Evolutionary conservation across 164 flowering plant species (phyloP).

Genomic region (Magnolia officinalis): DNA sequence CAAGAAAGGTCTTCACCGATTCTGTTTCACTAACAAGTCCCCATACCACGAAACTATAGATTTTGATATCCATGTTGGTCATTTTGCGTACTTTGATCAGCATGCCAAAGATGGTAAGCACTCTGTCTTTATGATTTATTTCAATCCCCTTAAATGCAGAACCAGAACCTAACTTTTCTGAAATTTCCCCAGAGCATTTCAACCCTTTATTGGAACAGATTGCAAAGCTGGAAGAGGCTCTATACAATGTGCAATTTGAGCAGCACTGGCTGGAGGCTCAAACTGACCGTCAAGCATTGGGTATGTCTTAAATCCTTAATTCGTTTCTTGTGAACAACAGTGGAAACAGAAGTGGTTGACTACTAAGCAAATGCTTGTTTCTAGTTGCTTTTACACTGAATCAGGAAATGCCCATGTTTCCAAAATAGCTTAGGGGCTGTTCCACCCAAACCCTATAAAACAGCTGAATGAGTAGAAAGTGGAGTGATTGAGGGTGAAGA

Average conservation of each 20-base stretch:
- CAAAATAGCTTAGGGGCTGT: background rate
- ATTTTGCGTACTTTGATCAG: slow-evolving; percentile 47
- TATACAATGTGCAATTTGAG: slow-evolving; percentile 89
- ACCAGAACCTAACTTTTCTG: slow-evolving; percentile 5
- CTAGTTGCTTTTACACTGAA: background rate
- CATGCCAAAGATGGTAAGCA: slow-evolving; percentile 66
- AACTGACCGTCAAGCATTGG: slow-evolving; percentile 86
- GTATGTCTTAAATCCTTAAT: slow-evolving; percentile 31
- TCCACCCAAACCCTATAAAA: background rate
- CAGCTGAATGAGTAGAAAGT: too few species aligned
- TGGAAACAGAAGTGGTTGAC: background rate
- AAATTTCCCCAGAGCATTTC: slow-evolving; percentile 68
- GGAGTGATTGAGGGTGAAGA: too few species aligned
- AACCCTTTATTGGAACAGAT: slow-evolving; percentile 82
- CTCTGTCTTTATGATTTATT: background rate
- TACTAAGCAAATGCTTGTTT: background rate
- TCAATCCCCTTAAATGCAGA: background rate
- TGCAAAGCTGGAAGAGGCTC: slow-evolving; percentile 77
- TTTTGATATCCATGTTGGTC: slow-evolving; percentile 55
- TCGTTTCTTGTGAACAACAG: background rate
- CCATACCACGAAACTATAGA: slow-evolving; percentile 63
- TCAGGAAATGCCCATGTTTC: background rate
- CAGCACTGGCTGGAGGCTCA: slow-evolving; percentile 98
- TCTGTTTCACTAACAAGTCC: slow-evolving; percentile 80
- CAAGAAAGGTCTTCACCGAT: slow-evolving; percentile 68